These are phyloP conservation scores for Fusarium papillatum DNA, from an alignment of 2,329 filamentous ascomycete species.

Conservation along the genomic window DNA sequence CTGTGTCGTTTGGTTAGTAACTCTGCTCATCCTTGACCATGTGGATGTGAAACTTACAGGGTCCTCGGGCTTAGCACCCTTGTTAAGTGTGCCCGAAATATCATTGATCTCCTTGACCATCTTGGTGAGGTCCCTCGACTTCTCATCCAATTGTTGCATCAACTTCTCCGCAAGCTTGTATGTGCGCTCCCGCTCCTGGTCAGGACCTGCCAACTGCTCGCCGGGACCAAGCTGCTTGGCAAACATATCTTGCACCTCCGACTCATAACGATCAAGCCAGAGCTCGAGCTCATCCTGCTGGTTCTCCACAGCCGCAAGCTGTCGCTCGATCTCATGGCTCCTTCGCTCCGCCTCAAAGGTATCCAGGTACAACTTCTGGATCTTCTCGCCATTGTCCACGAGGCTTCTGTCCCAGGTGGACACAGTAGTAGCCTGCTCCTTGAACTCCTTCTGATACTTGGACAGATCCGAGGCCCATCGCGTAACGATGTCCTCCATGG, in stretches of 20 bases:
- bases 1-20: conserved; percentile 60
- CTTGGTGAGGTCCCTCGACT: conserved; percentile 91
- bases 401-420: conserved; percentile 92
- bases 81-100: conserved; percentile 90
- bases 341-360: conserved; percentile 96
- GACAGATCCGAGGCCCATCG: conserved; percentile 96
- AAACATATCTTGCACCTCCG: conserved; percentile 91
- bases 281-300: conserved; percentile 92
- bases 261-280: conserved; percentile 93
- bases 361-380: conserved; percentile 91
- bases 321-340: conserved; percentile 93
- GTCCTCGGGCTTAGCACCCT: conserved; percentile 89
- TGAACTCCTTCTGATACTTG: conserved; percentile 98
- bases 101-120: conserved; percentile 99
- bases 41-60: conserved; percentile 70
- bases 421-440: conserved; percentile 88
- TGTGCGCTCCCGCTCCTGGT: conserved; percentile 95
- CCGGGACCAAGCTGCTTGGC: conserved; percentile 81
- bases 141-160: conserved; percentile 90
- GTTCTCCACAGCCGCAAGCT: conserved; percentile 89
- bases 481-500: conserved; percentile 98
- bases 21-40: conserved; percentile 15
- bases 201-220: conserved; percentile 86
- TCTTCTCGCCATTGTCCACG: conserved; percentile 95
- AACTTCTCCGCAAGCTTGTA: conserved; percentile 97